Percentiles rank a stretch among this genome's conserved stretches.
These are phyloP conservation scores for Penicillium sp. DNA, from an alignment of 2,329 filamentous ascomycete genomes.

Conservation along the genomic window DNA sequence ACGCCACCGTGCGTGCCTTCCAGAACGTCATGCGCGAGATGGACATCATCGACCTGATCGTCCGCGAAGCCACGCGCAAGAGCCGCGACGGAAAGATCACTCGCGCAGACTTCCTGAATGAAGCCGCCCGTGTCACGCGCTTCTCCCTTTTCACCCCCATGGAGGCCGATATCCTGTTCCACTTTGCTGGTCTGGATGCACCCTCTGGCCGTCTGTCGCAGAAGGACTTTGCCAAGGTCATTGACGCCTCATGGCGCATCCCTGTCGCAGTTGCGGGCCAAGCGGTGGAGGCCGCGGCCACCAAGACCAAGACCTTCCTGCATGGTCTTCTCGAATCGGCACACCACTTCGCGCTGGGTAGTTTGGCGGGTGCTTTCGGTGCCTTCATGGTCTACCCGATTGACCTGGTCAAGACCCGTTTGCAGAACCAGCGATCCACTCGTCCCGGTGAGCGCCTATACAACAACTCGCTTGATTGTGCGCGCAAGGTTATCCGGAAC, in stretches of 20 bases:
- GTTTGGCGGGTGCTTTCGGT: constrained; percentile 90
- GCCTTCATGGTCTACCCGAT: constrained; percentile 99
- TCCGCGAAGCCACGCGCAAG: constrained; percentile 81
- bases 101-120: constrained; percentile 88
- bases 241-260: constrained; percentile 88
- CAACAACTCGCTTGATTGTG: constrained; percentile 96
- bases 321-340: constrained; percentile 71
- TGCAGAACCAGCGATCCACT: constrained; percentile 91
- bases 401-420: constrained; percentile 95
- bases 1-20: constrained; percentile 95
- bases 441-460: constrained; percentile 86
- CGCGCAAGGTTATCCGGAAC: constrained; percentile 87
- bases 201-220: constrained; percentile 82
- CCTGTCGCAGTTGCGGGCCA: constrained; percentile 58
- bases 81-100: constrained; percentile 92
- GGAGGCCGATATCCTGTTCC: constrained; percentile 98
- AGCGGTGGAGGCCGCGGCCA: constrained; percentile 49
- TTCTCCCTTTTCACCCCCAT: constrained; percentile 97
- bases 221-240: constrained; percentile 87
- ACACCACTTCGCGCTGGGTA: constrained; percentile 89
- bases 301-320: constrained; percentile 60
- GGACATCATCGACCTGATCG: constrained; percentile 92
- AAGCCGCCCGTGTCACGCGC: constrained; percentile 84
- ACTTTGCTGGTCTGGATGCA: constrained; percentile 92
- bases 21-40: constrained; percentile 98